A percentile compares a stretch with the other conserved stretches of the same genome.
Conservation (phyloP, 2,329 filamentous ascomycete species). For the Calonectria multiphialidica region DNA sequence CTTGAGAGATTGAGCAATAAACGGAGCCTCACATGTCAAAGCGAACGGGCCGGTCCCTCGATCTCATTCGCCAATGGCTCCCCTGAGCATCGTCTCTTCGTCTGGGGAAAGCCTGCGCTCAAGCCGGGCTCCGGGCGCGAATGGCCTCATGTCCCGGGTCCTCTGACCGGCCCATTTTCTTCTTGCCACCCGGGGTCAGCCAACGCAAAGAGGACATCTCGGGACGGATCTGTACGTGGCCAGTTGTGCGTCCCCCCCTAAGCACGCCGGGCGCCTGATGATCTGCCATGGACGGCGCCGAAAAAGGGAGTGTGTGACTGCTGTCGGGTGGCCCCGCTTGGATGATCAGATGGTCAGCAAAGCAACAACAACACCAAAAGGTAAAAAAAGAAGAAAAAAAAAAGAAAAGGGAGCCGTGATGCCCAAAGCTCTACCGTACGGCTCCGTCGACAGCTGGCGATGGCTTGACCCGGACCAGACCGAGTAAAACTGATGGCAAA, state of each 20-base stretch:
- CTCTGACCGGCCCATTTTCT: constrained; percentile 12
- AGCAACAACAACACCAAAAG: background rate
- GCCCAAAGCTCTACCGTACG: background rate
- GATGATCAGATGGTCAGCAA: constrained; percentile 23
- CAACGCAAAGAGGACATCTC: background rate
- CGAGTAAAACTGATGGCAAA: background rate
- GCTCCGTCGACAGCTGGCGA: background rate
- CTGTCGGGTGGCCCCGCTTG: constrained; percentile 19
- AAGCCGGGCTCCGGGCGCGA: constrained; percentile 1
- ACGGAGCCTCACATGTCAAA: background rate
- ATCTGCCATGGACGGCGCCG: constrained; percentile 1
- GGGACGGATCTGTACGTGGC: constrained; percentile 9
- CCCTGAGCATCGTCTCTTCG: background rate
- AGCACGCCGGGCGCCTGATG: constrained; percentile 15
- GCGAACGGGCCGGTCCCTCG: background rate
- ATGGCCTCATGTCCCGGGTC: constrained; percentile 7
- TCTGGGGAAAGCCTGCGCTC: constrained; percentile 10
- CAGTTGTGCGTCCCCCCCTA: background rate
- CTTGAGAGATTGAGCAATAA: background rate
- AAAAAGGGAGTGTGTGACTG: constrained; percentile 7
- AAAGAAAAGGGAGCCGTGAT: background rate
- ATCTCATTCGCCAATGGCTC: background rate
- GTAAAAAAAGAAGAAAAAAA: too few species aligned
- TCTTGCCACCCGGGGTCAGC: constrained; percentile 4
- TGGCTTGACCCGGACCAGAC: background rate